Evolutionary conservation across 2,329 filamentous ascomycete genomes (phyloP), one percentile per base, ranked within the genome.

Genomic region (Neopestalotiopsis sp.): DNA sequence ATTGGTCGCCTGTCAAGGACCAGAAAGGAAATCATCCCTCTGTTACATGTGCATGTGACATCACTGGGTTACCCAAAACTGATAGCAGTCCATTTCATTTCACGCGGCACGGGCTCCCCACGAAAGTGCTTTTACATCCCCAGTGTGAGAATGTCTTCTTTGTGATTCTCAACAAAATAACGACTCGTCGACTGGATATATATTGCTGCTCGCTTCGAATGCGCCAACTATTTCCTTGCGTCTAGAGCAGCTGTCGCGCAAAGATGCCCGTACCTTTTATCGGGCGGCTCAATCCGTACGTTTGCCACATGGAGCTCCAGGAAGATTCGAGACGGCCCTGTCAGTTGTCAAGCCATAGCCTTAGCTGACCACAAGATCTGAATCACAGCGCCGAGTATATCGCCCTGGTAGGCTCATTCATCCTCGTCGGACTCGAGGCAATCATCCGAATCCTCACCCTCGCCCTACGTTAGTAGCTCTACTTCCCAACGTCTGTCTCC

Each of bases 381-480:
- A 5, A 49, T 9, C 57, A 30, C 72, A 94, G 92, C 80, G 88
- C 88, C 81, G 95, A 99, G 83, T 98, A 98, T 83, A 82, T 97
- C 71, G 94, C 95, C 53, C 89, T 99, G 58, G 82, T 96, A 61
- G 90, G 91, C 67, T 98, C 95, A 7, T 92, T 98, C 76, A 76
- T 94, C 66, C 88, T 99, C 49, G 91, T 98, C 69, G 87, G 90
- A 61, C 86, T 97, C 73, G 96, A 99, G 81, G 90, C 91, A 68
- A 77, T 97, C 70, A 92, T 97, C 75, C 91, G 95, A 75, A 85
- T 97, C 69, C 89, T 97, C 71, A 98, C 96, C 1, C 88, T 98
- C 71, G 93, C 94, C 45, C 88, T 99, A 57, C 96, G 92, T 95
- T 83, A 79, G 91, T 83, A 40, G 65, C 58, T 66, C 13, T 28